Evolutionary conservation across 2,329 filamentous ascomycete species (phyloP), one percentile per base, ranked within the genome.

Genomic region (Venturia asperata): DNA sequence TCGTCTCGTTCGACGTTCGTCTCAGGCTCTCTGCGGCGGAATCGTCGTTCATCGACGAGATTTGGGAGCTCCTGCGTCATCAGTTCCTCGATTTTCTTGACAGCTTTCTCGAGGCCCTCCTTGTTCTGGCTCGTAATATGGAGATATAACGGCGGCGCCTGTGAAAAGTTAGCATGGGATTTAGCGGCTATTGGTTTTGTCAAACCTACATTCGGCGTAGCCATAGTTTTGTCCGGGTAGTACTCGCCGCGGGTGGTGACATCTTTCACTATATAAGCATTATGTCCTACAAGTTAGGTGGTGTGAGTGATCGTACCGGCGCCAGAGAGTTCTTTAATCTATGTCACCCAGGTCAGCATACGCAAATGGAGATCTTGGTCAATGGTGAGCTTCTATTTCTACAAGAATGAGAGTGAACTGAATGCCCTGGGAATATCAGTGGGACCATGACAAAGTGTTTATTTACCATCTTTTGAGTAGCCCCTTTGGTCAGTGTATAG

Each of bases 301-400:
- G 86, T 70, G 85, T 91, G 27, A 82, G 85, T 74, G 86, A 83
- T 82, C 92, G 87, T 99, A 99, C 94, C 94, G 84, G 94, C 93
- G 85, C 94, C 94, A 87, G 93, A 97, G 74, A 97, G 91, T 82
- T 97, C 93, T 88, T 96, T 96, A 74, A 99, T 99, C 94, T 99
- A 92, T 89, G 79, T 86, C 87, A 94, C 83, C 88, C 83, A 87
- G 86, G 92, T 97, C 87, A 97, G 92, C 91, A 94, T 86, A 87
- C 91, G 90, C 85, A 87, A 90, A 86, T 86, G 86, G 87, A 85
- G 83, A 81, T 41, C 61, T 58, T 63, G 58, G 68, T 71, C 72
- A 74, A 73, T 75, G 74, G 79, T 81, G 78, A 82, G 80, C 78
- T 78, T 74, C 73, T 69, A 67, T 66, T 58, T 66, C 68, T 66